phyloP scores from a whole-genome alignment of 192 early-diverging fungal genomes.

The Rhizoclosmatium sp. region DNA sequence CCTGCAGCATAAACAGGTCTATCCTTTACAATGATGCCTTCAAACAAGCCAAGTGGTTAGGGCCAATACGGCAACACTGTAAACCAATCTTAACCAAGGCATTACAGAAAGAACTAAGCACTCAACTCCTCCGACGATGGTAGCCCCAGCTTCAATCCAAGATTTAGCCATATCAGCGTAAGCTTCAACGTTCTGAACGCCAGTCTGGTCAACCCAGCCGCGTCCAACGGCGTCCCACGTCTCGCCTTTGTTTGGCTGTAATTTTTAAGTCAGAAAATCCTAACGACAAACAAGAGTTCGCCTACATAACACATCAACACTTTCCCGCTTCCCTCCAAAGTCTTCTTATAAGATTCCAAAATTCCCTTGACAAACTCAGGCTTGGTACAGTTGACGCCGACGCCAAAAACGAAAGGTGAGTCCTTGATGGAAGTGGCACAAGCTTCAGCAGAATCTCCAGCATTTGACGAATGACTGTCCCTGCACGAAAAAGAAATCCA shows the following conservation, averaged over 20 bases:
- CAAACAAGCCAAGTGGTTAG: slow-evolving; percentile 8
- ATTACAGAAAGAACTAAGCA: neutral
- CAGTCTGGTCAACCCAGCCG: slow-evolving; percentile 22
- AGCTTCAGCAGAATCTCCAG: slow-evolving; percentile 59
- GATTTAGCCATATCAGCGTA: slow-evolving; percentile 15
- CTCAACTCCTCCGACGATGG: slow-evolving; percentile 26
- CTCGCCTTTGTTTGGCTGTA: slow-evolving; percentile 42
- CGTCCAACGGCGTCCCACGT: slow-evolving; percentile 24
- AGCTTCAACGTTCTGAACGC: neutral
- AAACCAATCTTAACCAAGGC: neutral
- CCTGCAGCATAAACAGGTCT: neutral
- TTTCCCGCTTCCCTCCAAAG: slow-evolving; percentile 11
- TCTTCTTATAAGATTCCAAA: neutral
- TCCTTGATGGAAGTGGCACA: slow-evolving; percentile 46
- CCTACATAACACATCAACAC: slow-evolving; percentile 24
- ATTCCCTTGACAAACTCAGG: slow-evolving; percentile 45
- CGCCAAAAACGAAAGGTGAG: slow-evolving; percentile 47
- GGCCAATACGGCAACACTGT: slow-evolving; percentile 33
- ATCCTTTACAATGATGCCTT: neutral
- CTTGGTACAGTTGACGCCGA: slow-evolving; percentile 74
- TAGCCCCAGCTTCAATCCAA: slow-evolving; percentile 36
- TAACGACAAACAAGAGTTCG: neutral
- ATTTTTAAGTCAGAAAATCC: neutral
- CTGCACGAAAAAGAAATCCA: slow-evolving; percentile 70
- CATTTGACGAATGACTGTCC: slow-evolving; percentile 39